These are phyloP conservation scores for Ophiocordyceps camponoti-saundersi DNA, from an alignment of 2,329 filamentous ascomycete species.

Conservation along the genomic window DNA sequence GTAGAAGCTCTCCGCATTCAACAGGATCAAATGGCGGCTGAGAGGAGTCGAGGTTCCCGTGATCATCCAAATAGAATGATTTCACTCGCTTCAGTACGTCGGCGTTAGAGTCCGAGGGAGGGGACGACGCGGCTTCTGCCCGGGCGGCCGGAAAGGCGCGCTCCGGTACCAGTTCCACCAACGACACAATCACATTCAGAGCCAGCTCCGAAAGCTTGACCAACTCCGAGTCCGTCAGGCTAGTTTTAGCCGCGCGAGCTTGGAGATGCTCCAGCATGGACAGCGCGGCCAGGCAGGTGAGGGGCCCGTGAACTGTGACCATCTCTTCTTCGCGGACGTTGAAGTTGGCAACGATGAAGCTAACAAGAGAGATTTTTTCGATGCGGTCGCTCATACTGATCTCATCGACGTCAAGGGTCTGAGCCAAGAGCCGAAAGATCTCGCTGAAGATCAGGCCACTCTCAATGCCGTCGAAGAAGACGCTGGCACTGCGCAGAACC, in stretches of 20 bases:
- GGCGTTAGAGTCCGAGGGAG: slow-evolving; percentile 10
- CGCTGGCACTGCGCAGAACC: slow-evolving; percentile 79
- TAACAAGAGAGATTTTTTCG: slow-evolving; percentile 54
- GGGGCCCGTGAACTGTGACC: slow-evolving; percentile 68
- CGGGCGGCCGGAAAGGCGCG: slow-evolving; percentile 31
- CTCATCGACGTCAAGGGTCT: slow-evolving; percentile 33
- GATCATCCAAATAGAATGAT: slow-evolving; percentile 52
- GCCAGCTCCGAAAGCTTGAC: slow-evolving; percentile 14
- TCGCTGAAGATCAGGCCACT: slow-evolving; percentile 85
- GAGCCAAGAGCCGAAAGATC: slow-evolving; percentile 49
- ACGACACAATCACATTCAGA: slow-evolving; percentile 32
- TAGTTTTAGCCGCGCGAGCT: slow-evolving; percentile 13
- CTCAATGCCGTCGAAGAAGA: slow-evolving; percentile 96
- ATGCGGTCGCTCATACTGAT: slow-evolving; percentile 29
- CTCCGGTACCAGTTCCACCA: slow-evolving; percentile 48
- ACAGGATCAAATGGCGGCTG: slow-evolving; percentile 39
- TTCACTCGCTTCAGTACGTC: slow-evolving; percentile 44
- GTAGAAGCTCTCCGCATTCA: slow-evolving; percentile 42
- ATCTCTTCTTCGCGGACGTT: slow-evolving; percentile 95
- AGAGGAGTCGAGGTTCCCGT: slow-evolving; percentile 49
- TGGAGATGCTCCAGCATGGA: slow-evolving; percentile 43
- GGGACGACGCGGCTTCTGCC: neutral
- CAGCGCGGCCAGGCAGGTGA: slow-evolving; percentile 41
- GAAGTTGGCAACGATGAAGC: slow-evolving; percentile 74
- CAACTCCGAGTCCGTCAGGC: slow-evolving; percentile 16